A percentile compares a stretch with the other conserved stretches of the same genome.
phyloP scores from a whole-genome alignment of 1,139 yeast genomes.

The Suhomyces anneliseae region DNA sequence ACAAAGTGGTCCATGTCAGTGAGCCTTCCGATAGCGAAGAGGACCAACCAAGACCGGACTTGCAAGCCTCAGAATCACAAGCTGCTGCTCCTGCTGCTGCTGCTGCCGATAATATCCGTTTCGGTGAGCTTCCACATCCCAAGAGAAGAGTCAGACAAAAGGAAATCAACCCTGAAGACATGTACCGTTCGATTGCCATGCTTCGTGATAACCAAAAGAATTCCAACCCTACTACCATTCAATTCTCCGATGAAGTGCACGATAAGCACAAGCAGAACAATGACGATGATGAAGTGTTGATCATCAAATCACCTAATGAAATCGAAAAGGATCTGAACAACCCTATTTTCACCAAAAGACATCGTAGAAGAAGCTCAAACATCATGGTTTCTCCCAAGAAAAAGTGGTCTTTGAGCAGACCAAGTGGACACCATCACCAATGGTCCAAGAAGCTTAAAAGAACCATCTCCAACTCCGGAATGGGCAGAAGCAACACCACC shows the following conservation, averaged over 20 bases:
- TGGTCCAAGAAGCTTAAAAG: conserved; percentile 15
- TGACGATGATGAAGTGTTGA: conserved; percentile 78
- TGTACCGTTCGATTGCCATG: conserved; percentile 80
- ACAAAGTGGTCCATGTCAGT: conserved; percentile 32
- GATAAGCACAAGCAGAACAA: conserved; percentile 25
- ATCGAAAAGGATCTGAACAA: conserved; percentile 43
- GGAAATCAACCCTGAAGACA: conserved; percentile 76
- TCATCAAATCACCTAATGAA: conserved; percentile 78
- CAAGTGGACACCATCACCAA: conserved; percentile 10
- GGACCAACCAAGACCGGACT: conserved; percentile 30
- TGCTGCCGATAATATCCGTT: conserved; percentile 28
- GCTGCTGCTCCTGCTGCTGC: background rate
- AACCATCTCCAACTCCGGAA: conserved; percentile 19
- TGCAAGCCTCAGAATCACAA: conserved; percentile 1
- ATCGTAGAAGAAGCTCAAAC: conserved; percentile 8
- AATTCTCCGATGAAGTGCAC: conserved; percentile 9
- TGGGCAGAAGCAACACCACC: conserved; percentile 15
- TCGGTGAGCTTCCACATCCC: conserved; percentile 44
- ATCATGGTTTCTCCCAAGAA: conserved; percentile 5
- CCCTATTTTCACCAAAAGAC: conserved; percentile 20
- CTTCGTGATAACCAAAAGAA: conserved; percentile 51
- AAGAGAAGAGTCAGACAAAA: conserved; percentile 32
- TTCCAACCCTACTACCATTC: conserved; percentile 8
- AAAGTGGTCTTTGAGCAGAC: conserved; percentile 12
- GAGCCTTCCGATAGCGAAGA: conserved; percentile 30